Base-by-base conservation (phyloP, 352 stramenopile genomes). In the Globisporangium takayamanum region DNA sequence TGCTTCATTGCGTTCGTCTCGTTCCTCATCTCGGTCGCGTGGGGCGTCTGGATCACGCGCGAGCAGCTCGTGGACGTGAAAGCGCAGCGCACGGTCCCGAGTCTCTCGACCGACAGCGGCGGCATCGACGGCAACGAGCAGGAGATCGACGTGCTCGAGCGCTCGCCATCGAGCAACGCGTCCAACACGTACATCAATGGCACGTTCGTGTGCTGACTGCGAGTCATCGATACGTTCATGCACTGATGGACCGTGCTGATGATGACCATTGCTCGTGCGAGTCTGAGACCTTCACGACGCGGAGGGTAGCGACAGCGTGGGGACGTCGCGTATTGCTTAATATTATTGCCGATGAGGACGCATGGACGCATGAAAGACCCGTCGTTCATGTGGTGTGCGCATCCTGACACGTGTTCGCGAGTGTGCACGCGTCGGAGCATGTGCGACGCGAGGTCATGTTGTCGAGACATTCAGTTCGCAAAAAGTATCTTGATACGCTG, bases 1-100 rank as follows among this genome's bases (percentile, higher is more conserved):
- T 84, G 70, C 53, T 78, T 90, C 50, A 70, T 85, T 50, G 71
- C 73, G 11, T 90, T 90, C 56, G 70, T 85, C 28, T 50, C 61
- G 15, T 88, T 87, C 55, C 47, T 90, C 16, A 72, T 80, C 26
- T 80, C 73, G 33, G 71, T 88, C 22, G 74, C 66, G 5, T 88
- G 78, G 78, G 70, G 70, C n/a, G 70, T 69, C 30, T 88, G 75
- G 75, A 60, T 78, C 53, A 46, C 57, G 47, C 59, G 59, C 26
- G 59, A 65, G 52, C 53, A 55, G 36, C 37, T 60, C 26, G 46
- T 45, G 25, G 59, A 65, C 25, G n/a, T 30, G 28, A 53, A 60
- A 37, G 18, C 22, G 7, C 26, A 26, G 45, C 33, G 33, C n/a
- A 20, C 22, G 18, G 51, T 26, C 5, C 33, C 57, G 50, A 22